Evolutionary conservation across 225 moss, liverwort and hornwort genomes (phyloP).

Genomic region (Polytrichum commune): DNA sequence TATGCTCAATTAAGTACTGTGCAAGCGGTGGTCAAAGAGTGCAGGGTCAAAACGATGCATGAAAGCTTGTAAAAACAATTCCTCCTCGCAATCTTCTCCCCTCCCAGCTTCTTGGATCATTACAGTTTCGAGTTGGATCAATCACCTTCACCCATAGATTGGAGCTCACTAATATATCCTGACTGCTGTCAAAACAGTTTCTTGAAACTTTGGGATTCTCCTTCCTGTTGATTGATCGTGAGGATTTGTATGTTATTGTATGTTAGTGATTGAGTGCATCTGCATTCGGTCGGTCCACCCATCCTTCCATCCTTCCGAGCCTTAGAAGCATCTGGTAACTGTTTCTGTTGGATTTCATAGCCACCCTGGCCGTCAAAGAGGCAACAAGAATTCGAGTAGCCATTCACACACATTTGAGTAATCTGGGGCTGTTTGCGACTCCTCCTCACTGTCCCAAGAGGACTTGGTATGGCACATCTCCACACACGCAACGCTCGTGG

Average conservation of each 20-base stretch:
- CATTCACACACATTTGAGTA: slow-evolving; percentile 21
- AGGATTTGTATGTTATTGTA: background rate
- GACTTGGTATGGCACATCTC: slow-evolving; percentile 65
- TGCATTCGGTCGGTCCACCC: background rate
- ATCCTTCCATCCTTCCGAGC: background rate
- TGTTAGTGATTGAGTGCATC: background rate
- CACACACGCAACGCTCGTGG: slow-evolving; percentile 66
- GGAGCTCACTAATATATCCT: background rate
- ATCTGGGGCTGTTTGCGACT: slow-evolving; percentile 53
- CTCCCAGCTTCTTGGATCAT: too few relatives aligned
- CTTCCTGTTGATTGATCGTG: background rate
- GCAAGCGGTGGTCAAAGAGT: too few relatives aligned
- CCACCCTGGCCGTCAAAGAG: slow-evolving; percentile 46
- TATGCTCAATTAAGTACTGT: too few relatives aligned
- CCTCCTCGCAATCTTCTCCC: too few relatives aligned
- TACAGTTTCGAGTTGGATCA: too few relatives aligned
- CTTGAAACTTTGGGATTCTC: too few relatives aligned
- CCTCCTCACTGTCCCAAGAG: slow-evolving; percentile 37
- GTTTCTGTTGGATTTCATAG: slow-evolving; percentile 1
- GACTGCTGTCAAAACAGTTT: background rate
- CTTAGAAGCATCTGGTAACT: too few relatives aligned
- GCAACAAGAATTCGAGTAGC: slow-evolving; percentile 11
- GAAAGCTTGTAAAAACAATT: too few relatives aligned
- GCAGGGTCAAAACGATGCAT: too few relatives aligned
- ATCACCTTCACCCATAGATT: background rate